These are phyloP conservation scores for Avicennia marina DNA, from an alignment of 257 asterid species.

Conservation along the genomic window DNA sequence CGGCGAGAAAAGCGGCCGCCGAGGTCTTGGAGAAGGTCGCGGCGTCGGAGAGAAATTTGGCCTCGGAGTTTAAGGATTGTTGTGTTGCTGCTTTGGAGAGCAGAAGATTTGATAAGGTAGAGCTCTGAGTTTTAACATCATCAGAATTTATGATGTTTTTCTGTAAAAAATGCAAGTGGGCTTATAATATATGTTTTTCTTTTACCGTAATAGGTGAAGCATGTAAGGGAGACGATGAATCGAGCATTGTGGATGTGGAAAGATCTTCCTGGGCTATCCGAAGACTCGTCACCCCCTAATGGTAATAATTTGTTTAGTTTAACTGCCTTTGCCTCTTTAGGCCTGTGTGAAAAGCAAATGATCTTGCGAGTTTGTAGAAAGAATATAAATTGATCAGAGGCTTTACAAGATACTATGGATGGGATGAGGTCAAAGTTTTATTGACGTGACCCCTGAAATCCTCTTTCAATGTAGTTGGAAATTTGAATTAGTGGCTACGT, in stretches of 20 bases:
- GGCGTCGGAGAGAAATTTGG: constrained; percentile 34
- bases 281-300: constrained; percentile 41
- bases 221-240: constrained; percentile 84
- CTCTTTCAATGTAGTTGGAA: no score
- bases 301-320: constrained; percentile 27
- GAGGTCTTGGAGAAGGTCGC: constrained; percentile 64
- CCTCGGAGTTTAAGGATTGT: constrained; percentile 37
- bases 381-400: no score
- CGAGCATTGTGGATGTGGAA: constrained; percentile 73
- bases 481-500: no score
- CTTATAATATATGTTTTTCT: no score
- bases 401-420: no score
- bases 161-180: no score
- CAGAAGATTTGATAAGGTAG: constrained; percentile 78
- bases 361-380: neutral
- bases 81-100: constrained; percentile 58
- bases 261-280: constrained; percentile 37
- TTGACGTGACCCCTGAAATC: no score
- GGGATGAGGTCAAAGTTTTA: no score
- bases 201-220: constrained; percentile 51
- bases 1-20: constrained; percentile 79
- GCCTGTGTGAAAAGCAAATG: neutral
- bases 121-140: no score
- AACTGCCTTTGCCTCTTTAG: neutral
- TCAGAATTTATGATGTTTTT: no score